Evolutionary conservation across 306 rosid genomes (phyloP), one percentile per base, ranked within the genome.

Genomic region (Glycine latifolia): DNA sequence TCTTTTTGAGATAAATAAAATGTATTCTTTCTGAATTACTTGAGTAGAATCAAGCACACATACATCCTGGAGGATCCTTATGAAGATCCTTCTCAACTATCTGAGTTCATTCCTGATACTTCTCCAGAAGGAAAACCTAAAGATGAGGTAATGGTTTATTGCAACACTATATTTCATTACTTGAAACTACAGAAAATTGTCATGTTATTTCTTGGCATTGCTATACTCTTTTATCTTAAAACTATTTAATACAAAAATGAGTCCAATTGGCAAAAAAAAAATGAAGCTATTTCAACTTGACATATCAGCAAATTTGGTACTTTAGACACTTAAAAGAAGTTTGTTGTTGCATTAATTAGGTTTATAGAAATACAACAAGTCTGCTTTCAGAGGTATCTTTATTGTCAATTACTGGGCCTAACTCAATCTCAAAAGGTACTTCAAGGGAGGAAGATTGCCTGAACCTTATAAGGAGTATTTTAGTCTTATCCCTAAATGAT

Each of bases 91-190:
- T 71, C 94, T 48, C 97, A 88, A 75, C 86, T 95, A 74, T 66
- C 87, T 39, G 96, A 87, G 68, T 82, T 95, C 67, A 93, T 93
- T 87, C 99, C 97, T 10, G 91, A 80, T 0, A 87, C 92, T 59
- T 95, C 98, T 33, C 98, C 99, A 2, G 98, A 95, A 85, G 99
- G 98, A 88, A 95, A 87, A 83, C 97, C 99, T 35, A 95, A 87
- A 82, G 94, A 89, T 48, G 99, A 95, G 98, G 97, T 91, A 84
- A 71, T 76, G 44, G 77, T 55, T 60, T 35, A 66, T 76, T 83
- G 31, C 68, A 31, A 59, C 31, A 26, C 31, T 26, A 26, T 26
- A 26, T 85, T 75, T 72, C 43, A 3, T 58, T 43, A 75, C 74
- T 58, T 78, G 85, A 71, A 59, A 77, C 33, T 53, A 56, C 48